phyloP scores from a whole-genome alignment of 306 rosid species.

The Lathyrus tuberosus region DNA sequence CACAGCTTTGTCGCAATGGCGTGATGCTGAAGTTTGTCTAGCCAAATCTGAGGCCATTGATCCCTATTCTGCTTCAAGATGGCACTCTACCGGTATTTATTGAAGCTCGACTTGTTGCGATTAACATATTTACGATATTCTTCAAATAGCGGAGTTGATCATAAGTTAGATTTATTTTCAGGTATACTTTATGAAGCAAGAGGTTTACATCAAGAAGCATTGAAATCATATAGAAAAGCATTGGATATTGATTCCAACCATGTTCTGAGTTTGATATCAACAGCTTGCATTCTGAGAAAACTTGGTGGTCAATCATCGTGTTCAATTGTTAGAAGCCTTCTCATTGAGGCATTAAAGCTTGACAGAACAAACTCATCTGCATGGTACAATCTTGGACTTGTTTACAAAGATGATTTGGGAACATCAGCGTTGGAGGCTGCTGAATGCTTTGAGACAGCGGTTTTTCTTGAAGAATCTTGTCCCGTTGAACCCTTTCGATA shows the following conservation, averaged over 20 bases:
- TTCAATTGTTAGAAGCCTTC: constrained; percentile 77
- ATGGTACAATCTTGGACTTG: constrained; percentile 93
- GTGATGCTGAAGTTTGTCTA: constrained; percentile 85
- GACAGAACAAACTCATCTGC: constrained; percentile 77
- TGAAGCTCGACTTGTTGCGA: not conserved
- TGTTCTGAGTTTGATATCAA: constrained; percentile 82
- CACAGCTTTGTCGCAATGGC: constrained; percentile 71
- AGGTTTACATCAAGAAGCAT: constrained; percentile 73
- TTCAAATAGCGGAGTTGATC: not conserved
- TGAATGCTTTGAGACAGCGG: constrained; percentile 86
- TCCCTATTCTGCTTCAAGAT: constrained; percentile 90
- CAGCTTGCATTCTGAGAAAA: constrained; percentile 67
- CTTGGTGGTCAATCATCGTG: constrained; percentile 74
- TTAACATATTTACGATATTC: not conserved
- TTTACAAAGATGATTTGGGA: constrained; percentile 62
- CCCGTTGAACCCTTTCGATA: constrained; percentile 85
- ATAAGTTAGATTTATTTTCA: constrained; percentile 31
- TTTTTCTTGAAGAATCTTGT: constrained; percentile 75
- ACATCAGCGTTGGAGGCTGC: constrained; percentile 61
- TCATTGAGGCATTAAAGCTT: constrained; percentile 73
- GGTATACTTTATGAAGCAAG: constrained; percentile 75
- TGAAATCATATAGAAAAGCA: constrained; percentile 70
- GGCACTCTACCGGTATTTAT: constrained; percentile 71
- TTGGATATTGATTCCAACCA: constrained; percentile 76
- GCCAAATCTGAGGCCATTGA: constrained; percentile 72